Base-by-base conservation (phyloP, 2,329 filamentous ascomycete genomes). In the Colletotrichum caudatum region DNA sequence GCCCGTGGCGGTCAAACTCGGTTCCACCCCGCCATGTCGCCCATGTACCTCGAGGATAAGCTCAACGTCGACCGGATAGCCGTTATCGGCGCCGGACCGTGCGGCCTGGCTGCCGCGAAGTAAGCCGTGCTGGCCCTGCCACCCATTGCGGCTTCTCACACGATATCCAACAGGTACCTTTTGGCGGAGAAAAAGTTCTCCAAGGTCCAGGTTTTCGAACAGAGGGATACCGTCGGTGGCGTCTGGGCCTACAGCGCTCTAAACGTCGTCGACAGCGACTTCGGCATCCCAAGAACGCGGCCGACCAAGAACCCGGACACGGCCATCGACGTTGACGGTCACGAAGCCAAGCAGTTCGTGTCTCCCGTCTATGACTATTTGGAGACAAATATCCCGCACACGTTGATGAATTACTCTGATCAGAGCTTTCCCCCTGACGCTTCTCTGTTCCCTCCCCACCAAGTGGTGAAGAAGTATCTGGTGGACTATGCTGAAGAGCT, bases 301-400 rank as follows among this genome's bases (percentile, higher is more conserved):
- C 81, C 81, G 0, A 79, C 76, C 26, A 73, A 60, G 20, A 62
- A 74, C 5, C 77, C 79, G 4, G 81, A 86, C 82, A 89, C 88
- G 86, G 77, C 78, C 20, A 76, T 81, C 5, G 73, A 73, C 66
- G 71, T 78, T n/a, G 76, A 77, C 20, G 73, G 76, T 1, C 66
- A 70, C 23, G 65, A 65, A 1, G 74, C 74, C 41, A 82, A 87
- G 2, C 80, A 86, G 2, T 93, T 93, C 74, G 82, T 91, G n/a
- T 92, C 91, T 3, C 91, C 92, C 0, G 84, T 94, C 57, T 72
- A 94, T 78, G 88, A 92, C 63, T 81, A 84, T 16, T 82, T 94
- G 2, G 92, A 94, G 78, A 93, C 92, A 1, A 95, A 95, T 78
- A 93, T 95, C 46, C 92, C 93, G 0, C 87, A 91, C 69, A 84